phyloP scores from a whole-genome alignment of 192 early-diverging fungal genomes.

The Podila epigama region DNA sequence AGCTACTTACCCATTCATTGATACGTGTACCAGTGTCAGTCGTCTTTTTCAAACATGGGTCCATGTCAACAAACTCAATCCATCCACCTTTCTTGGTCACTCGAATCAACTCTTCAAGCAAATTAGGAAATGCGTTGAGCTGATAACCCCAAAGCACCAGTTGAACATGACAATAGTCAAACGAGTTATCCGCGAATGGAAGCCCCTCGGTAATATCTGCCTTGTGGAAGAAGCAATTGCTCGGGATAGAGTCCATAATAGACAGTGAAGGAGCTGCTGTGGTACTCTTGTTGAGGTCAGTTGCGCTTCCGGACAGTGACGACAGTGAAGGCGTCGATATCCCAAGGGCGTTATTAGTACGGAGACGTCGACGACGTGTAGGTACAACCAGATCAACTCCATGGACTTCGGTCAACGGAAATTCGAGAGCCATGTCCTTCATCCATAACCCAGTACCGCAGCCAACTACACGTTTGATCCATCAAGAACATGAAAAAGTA shows the following conservation, averaged over 20 bases:
- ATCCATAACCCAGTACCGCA: conserved; percentile 43
- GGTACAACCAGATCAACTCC: conserved; percentile 35
- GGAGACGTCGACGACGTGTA: conserved; percentile 22
- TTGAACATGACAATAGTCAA: conserved; percentile 54
- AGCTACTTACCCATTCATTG: conserved; percentile 44
- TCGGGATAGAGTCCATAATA: conserved; percentile 37
- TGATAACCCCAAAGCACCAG: conserved; percentile 41
- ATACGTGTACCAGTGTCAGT: conserved; percentile 26
- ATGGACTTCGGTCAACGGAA: conserved; percentile 40
- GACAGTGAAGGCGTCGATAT: conserved; percentile 1
- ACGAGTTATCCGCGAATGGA: conserved; percentile 51
- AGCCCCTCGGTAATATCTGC: conserved; percentile 48
- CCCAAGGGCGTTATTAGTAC: background rate
- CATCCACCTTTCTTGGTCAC: conserved; percentile 47
- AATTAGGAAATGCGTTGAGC: conserved; percentile 30
- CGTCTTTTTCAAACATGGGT: conserved; percentile 37
- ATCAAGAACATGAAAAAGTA: background rate
- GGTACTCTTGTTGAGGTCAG: background rate
- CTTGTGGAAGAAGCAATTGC: conserved; percentile 54
- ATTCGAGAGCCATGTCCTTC: conserved; percentile 48
- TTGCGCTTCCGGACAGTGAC: background rate
- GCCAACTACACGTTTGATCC: conserved; percentile 26
- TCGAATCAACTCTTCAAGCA: conserved; percentile 39
- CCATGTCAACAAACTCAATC: conserved; percentile 50
- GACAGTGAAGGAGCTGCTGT: background rate